A percentile compares a stretch with the other conserved stretches of the same genome.
These are phyloP conservation scores for Cercophora samala DNA, from an alignment of 495 filamentous ascomycete species.

Conservation along the genomic window DNA sequence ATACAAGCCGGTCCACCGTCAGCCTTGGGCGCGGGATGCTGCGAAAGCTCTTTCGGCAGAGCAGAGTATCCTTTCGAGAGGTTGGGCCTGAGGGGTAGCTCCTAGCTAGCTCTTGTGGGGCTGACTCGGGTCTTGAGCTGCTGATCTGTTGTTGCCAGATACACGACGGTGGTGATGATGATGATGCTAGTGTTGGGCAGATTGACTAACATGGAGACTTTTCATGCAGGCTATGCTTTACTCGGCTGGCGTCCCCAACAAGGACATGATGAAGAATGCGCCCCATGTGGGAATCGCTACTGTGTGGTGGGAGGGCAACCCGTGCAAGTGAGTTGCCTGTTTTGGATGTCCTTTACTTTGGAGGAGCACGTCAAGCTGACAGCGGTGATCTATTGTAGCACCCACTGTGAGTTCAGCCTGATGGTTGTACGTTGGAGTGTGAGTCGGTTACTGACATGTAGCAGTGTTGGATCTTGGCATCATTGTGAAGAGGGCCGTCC, in stretches of 20 bases:
- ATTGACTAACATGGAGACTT: constrained; percentile 9
- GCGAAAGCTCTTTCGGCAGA: constrained; percentile 5
- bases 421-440: background rate
- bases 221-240: constrained; percentile 82
- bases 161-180: background rate
- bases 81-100: constrained; percentile 6
- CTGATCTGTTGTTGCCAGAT: constrained; percentile 1
- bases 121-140: background rate
- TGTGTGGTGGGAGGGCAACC: constrained; percentile 99
- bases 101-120: background rate
- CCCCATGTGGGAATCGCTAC: constrained; percentile 87
- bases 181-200: background rate
- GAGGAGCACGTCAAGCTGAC: constrained; percentile 14
- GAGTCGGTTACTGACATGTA: constrained; percentile 8
- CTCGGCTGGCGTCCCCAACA: constrained; percentile 82
- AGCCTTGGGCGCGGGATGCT: background rate
- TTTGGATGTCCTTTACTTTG: background rate
- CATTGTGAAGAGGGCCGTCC: constrained; percentile 79
- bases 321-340: constrained; percentile 54
- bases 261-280: constrained; percentile 80
- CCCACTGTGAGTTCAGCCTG: constrained; percentile 40
- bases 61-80: background rate
- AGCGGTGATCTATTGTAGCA: constrained; percentile 30
- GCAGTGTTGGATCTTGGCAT: constrained; percentile 82
- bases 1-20: constrained; percentile 11